Evolutionary conservation across 2,329 filamentous ascomycete species (phyloP).

Genomic region (Alternaria sp.): DNA sequence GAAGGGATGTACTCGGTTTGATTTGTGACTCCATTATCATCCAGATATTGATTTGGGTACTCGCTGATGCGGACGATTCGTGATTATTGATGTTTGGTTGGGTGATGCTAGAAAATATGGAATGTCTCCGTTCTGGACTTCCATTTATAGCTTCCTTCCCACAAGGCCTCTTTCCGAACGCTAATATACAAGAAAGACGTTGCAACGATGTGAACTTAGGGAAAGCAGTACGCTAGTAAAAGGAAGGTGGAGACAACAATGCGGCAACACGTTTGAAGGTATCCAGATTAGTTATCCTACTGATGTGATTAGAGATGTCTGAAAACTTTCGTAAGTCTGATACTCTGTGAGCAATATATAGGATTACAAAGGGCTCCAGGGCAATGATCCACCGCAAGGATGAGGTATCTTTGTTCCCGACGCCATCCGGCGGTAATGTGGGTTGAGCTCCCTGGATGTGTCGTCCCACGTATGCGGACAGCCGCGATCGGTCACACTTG

Average conservation of each 20-base stretch:
- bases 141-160: neutral
- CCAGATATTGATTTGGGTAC: neutral
- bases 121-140: neutral
- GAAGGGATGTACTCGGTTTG: neutral
- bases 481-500: neutral
- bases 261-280: neutral
- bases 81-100: neutral
- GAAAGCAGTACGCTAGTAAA: neutral
- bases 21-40: neutral
- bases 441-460: neutral
- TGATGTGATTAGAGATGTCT: neutral
- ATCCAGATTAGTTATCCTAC: neutral
- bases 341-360: neutral
- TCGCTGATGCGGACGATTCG: neutral
- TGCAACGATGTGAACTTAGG: neutral
- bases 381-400: neutral
- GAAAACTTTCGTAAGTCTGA: neutral
- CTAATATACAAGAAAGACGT: neutral
- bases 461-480: slow-evolving; percentile 3
- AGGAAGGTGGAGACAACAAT: neutral
- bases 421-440: slow-evolving; percentile 1
- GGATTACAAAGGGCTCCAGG: neutral
- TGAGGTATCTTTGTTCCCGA: neutral
- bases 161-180: neutral
- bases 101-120: neutral